Percentiles rank a stretch among this genome's conserved stretches.
phyloP scores from a whole-genome alignment of 768 basidiomycete species.

The Leucogyrophana mollusca region DNA sequence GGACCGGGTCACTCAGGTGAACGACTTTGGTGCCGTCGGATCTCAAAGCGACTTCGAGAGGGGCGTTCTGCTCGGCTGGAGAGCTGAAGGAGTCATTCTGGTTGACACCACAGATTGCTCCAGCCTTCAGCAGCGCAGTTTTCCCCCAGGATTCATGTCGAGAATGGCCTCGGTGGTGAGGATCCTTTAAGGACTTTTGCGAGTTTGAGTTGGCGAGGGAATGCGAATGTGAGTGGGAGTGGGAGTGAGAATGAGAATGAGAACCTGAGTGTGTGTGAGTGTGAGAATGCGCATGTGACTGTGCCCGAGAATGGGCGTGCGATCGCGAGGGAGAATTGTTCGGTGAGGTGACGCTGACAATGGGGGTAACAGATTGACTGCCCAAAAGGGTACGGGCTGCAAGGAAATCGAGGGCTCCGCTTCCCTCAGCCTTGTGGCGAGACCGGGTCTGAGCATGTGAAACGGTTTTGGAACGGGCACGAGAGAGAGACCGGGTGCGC shows the following conservation, averaged over 20 bases:
- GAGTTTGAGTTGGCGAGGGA: conserved; percentile 34
- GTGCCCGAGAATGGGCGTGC: conserved; percentile 27
- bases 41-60: conserved; percentile 11
- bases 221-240: conserved; percentile 36
- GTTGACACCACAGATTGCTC: conserved; percentile 23
- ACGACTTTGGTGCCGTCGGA: conserved; percentile 23
- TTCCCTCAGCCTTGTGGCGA: conserved; percentile 20
- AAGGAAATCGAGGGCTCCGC: conserved; percentile 50
- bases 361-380: conserved; percentile 55
- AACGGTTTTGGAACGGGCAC: conserved; percentile 29
- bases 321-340: conserved; percentile 17
- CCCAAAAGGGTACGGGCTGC: conserved; percentile 68
- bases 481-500: conserved; percentile 57
- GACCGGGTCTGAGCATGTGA: conserved; percentile 18
- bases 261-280: conserved; percentile 16
- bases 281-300: conserved; percentile 15
- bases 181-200: conserved; percentile 27
- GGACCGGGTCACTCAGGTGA: neutral
- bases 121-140: conserved; percentile 36
- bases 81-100: conserved; percentile 22
- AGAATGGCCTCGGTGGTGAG: conserved; percentile 22
- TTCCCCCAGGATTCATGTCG: conserved; percentile 39
- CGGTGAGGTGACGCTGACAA: conserved; percentile 21
- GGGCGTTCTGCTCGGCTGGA: conserved; percentile 18
- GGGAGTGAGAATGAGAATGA: conserved; percentile 23